Base-by-base conservation (phyloP, 441 rosid species). In the Adansonia gregorii region DNA sequence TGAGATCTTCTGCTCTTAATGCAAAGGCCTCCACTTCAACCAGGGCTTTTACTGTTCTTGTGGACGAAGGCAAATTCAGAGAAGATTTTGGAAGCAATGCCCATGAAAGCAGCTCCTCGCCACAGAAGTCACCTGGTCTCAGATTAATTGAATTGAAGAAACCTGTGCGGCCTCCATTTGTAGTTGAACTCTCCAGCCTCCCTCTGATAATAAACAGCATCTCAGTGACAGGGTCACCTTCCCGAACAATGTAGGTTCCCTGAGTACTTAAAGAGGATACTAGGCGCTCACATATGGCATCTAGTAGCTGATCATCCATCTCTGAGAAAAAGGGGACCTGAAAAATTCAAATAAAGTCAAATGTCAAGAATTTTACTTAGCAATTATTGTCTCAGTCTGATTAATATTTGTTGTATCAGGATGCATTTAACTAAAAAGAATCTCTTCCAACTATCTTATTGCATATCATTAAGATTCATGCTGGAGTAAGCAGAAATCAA, bases 1-100 rank as follows among this genome's bases (percentile, higher is more conserved):
- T 94, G 51, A 95, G 94, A 79, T 90, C 97, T 67, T 89, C 93
- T 20, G 97, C 97, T 78, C 86, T 88, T 70, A 92, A 88, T 17
- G 93, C 97, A 83, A 95, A 94, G 15, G 97, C 98, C 82, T 95
- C 97, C 19, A 94, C 98, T 87, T 94, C 99, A 76, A 83, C 92
- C 0, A 90, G 74, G 0, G 98, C 89, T 80, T 82, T 81, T 24
- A 94, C 97, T 2, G 98, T 92, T 71, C 97, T 88, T 6, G 97
- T 95, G 22, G 99, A 95, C 10, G 97, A 87, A 61, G 97, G 98
- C 80, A 92, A 78, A 88, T 91, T 92, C 65, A 80, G 84, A 6
- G 85, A 82, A 6, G 93, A 91, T 66, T 89, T 91, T 0, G 97
- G 97, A 61, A 90, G 90, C 78, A 95, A 52, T 3, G 97, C 98